Evolutionary conservation across 129 eudicot species (phyloP).

Genomic region (Gnaphalium uliginosum): DNA sequence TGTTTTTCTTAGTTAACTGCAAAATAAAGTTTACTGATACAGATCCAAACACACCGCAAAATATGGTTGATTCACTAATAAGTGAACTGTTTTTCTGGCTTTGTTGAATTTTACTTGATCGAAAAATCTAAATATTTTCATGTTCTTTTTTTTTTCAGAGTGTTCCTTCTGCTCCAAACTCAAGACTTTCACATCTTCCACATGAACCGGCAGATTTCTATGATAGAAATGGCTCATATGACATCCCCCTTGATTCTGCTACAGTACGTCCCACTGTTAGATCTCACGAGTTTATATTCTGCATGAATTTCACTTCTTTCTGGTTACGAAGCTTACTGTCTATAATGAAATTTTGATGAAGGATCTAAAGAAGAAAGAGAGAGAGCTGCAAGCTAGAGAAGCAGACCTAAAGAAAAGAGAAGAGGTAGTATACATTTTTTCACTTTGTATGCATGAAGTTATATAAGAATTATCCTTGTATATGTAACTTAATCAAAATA

Average conservation of each 20-base stretch:
- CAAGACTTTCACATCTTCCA: conserved; percentile 87
- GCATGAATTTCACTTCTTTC: not conserved
- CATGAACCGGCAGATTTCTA: conserved; percentile 94
- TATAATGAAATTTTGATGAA: conserved; percentile 27
- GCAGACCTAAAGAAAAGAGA: conserved; percentile 87
- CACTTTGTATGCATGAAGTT: not conserved
- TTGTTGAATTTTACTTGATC: not conserved
- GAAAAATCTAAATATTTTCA: not conserved
- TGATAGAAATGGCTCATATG: conserved; percentile 63
- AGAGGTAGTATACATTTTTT: conserved; percentile 60
- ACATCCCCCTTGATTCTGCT: conserved; percentile 78
- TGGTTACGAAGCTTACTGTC: not conserved
- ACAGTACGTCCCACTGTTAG: conserved; percentile 41
- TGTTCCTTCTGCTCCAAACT: conserved; percentile 74
- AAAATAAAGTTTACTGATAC: too few species aligned
- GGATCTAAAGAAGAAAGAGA: conserved; percentile 88
- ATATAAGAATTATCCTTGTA: not conserved
- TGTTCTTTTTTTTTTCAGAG: conserved; percentile 50
- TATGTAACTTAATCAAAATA: not conserved
- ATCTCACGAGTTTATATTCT: conserved; percentile 4
- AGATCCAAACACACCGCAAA: too few species aligned
- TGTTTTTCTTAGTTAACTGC: too few species aligned
- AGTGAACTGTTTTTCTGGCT: too few species aligned
- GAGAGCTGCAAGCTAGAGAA: conserved; percentile 85
- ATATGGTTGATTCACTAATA: too few species aligned